These are phyloP conservation scores for Tolypocladium nubicola DNA, from an alignment of 2,329 filamentous ascomycete genomes.

Conservation along the genomic window DNA sequence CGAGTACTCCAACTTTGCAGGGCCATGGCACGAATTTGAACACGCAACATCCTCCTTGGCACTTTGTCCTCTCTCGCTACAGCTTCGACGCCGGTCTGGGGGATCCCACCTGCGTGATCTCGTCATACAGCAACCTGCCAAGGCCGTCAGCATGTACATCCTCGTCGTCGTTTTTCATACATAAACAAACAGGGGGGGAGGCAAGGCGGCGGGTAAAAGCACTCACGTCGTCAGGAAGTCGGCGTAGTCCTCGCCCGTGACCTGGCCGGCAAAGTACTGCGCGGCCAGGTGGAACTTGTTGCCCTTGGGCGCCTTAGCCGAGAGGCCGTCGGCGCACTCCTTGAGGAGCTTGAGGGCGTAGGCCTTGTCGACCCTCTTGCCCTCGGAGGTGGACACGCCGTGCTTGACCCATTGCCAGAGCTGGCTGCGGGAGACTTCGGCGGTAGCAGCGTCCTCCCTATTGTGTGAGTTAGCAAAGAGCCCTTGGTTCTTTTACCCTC, in stretches of 20 bases:
- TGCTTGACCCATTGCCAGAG: slow-evolving; percentile 91
- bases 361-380: slow-evolving; percentile 85
- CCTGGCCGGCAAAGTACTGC: slow-evolving; percentile 85
- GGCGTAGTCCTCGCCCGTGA: slow-evolving; percentile 94
- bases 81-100: slow-evolving; percentile 53
- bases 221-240: slow-evolving; percentile 84
- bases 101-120: slow-evolving; percentile 66
- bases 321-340: slow-evolving; percentile 71
- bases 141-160: neutral
- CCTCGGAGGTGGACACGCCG: slow-evolving; percentile 66
- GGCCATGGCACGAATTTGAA: neutral
- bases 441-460: slow-evolving; percentile 88
- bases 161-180: neutral
- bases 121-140: slow-evolving; percentile 71
- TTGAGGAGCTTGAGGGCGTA: slow-evolving; percentile 80
- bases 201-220: slow-evolving; percentile 18
- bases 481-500: neutral
- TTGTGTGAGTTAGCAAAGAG: neutral
- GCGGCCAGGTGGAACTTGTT: slow-evolving; percentile 89
- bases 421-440: slow-evolving; percentile 88
- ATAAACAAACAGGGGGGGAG: neutral
- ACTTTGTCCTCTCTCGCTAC: slow-evolving; percentile 19
- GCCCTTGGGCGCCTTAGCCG: slow-evolving; percentile 65
- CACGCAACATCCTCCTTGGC: neutral
- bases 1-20: neutral